Conservation (phyloP, 148 eudicot species). For the Camellia sinensis region DNA sequence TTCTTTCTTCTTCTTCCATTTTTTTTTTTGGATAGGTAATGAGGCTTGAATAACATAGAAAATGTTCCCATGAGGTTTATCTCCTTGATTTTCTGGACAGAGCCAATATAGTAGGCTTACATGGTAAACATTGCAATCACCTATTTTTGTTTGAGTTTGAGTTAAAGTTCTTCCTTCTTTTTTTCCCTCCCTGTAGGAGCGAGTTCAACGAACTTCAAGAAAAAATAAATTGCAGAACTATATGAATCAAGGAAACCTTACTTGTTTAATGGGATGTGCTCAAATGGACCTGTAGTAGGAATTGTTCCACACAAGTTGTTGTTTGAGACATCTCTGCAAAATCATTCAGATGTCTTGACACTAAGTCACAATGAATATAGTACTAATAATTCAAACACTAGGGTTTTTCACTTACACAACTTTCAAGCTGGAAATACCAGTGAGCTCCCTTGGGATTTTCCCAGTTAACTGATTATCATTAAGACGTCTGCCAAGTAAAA, state of each 20-base stretch:
- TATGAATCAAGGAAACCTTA: conserved; percentile 32
- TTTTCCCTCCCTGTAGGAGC: no score
- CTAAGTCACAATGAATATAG: neutral
- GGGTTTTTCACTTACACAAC: conserved; percentile 85
- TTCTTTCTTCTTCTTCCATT: no score
- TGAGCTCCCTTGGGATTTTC: conserved; percentile 68
- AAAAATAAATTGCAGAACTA: neutral
- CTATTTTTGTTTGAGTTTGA: no score
- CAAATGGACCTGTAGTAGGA: conserved; percentile 84
- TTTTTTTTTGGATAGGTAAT: no score
- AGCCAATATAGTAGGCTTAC: no score
- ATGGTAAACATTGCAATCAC: no score
- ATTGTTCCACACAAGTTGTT: conserved; percentile 90
- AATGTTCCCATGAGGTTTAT: no score
- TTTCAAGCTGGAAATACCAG: conserved; percentile 66
- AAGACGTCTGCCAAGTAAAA: conserved; percentile 58
- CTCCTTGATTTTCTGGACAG: no score
- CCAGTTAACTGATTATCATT: conserved; percentile 75
- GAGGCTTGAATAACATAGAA: no score
- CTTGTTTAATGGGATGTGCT: conserved; percentile 86
- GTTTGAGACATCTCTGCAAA: conserved; percentile 63
- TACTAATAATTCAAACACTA: neutral
- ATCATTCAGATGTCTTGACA: neutral
- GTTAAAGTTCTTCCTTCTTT: no score
- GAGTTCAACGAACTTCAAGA: no score